These are phyloP conservation scores for Sungouiella thailandica DNA, from an alignment of 805 yeast genomes.

Conservation along the genomic window DNA sequence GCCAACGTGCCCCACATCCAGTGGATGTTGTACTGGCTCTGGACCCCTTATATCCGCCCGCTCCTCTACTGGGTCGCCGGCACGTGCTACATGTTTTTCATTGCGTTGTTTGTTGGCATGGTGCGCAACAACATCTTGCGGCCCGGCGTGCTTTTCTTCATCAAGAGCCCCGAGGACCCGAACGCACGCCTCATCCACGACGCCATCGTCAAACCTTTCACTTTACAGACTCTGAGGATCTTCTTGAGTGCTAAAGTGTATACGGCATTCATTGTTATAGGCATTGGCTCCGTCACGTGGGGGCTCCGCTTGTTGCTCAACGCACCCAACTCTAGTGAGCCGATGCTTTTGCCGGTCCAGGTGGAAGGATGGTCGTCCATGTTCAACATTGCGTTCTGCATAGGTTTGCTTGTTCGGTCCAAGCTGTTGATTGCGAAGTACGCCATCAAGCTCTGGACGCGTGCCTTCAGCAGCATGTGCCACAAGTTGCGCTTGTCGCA, in stretches of 20 bases:
- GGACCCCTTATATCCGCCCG: constrained; percentile 20
- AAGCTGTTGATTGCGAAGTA: constrained; percentile 19
- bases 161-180: constrained; percentile 93
- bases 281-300: constrained; percentile 68
- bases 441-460: constrained; percentile 54
- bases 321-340: constrained; percentile 6
- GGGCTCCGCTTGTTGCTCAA: constrained; percentile 27
- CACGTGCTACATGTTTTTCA: constrained; percentile 78
- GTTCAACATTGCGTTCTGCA: constrained; percentile 1
- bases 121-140: constrained; percentile 67
- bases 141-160: constrained; percentile 85
- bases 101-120: constrained; percentile 86
- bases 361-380: constrained; percentile 2
- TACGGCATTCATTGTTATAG: constrained; percentile 63
- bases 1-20: constrained; percentile 18
- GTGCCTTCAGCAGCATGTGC: constrained; percentile 52
- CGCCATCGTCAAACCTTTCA: constrained; percentile 73
- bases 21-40: constrained; percentile 45
- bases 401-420: constrained; percentile 4
- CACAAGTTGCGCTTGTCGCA: constrained; percentile 67
- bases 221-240: constrained; percentile 68
- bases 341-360: constrained; percentile 24
- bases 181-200: constrained; percentile 82
- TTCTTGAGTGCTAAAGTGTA: constrained; percentile 70
- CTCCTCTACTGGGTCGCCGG: constrained; percentile 61